Evolutionary conservation across 2,329 filamentous ascomycete species (phyloP).

Genomic region (Teratosphaeria zuluensis): DNA sequence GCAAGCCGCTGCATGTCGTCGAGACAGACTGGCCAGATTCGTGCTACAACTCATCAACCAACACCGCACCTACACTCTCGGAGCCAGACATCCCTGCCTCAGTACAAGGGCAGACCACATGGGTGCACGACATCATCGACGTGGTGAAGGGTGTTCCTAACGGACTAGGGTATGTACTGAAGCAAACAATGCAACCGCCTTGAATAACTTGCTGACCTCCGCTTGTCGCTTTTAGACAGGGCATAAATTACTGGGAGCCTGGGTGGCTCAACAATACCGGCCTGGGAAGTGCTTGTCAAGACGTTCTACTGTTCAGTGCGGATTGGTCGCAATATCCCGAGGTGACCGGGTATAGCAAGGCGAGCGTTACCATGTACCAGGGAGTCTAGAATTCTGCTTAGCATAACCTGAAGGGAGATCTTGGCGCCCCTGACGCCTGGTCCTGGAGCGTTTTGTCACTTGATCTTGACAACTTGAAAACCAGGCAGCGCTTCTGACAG

Average conservation of each 20-base stretch:
- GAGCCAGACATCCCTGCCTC: slow-evolving; percentile 22
- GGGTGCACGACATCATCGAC: slow-evolving; percentile 19
- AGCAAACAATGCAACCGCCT: slow-evolving; percentile 11
- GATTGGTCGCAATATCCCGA: slow-evolving; percentile 21
- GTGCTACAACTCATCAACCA: slow-evolving; percentile 11
- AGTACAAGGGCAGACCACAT: slow-evolving; percentile 19
- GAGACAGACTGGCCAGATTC: slow-evolving; percentile 25
- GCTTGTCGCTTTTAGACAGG: slow-evolving; percentile 8
- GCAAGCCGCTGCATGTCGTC: slow-evolving; percentile 24
- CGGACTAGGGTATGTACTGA: slow-evolving; percentile 13
- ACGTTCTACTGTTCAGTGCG: slow-evolving; percentile 19
- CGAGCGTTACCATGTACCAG: slow-evolving; percentile 19
- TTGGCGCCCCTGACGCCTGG: not conserved
- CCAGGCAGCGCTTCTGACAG: too few species aligned
- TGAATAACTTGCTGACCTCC: not conserved
- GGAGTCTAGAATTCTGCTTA: slow-evolving; percentile 2
- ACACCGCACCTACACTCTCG: slow-evolving; percentile 18
- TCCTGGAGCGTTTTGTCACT: too few species aligned
- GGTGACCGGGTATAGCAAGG: slow-evolving; percentile 16
- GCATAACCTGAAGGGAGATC: not conserved
- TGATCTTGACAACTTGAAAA: too few species aligned
- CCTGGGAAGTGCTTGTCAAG: slow-evolving; percentile 20
- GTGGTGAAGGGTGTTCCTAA: slow-evolving; percentile 19
- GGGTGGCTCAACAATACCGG: slow-evolving; percentile 25
- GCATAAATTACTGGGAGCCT: slow-evolving; percentile 25